Evolutionary conservation across 2,329 filamentous ascomycete species (phyloP).

Genomic region (Teratosphaeriaceae sp.): DNA sequence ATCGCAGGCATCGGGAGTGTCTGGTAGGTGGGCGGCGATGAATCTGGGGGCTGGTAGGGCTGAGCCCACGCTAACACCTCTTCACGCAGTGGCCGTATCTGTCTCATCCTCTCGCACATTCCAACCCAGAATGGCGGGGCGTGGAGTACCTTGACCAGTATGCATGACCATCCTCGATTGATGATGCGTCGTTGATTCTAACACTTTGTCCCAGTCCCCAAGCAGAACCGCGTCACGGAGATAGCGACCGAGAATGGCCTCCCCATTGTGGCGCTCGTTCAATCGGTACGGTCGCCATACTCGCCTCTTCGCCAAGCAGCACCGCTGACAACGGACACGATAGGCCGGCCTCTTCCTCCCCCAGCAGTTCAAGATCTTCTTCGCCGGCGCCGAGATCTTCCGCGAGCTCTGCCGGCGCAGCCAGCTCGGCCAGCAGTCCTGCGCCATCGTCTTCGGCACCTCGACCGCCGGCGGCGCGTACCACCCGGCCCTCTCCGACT

Average conservation of each 20-base stretch:
- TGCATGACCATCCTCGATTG: neutral
- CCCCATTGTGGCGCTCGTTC: neutral
- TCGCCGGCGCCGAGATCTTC: slow-evolving; percentile 38
- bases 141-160: neutral
- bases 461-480: slow-evolving; percentile 40
- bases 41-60: neutral
- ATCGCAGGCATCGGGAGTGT: neutral
- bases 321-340: too few species aligned
- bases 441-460: slow-evolving; percentile 40
- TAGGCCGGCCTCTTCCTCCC: slow-evolving; percentile 28
- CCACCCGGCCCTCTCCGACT: slow-evolving; percentile 37
- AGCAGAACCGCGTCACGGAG: neutral
- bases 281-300: too few species aligned
- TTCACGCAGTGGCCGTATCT: neutral
- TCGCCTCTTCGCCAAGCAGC: too few species aligned
- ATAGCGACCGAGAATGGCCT: neutral
- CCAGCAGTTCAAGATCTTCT: slow-evolving; percentile 41
- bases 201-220: slow-evolving; percentile 5
- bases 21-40: neutral
- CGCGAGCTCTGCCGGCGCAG: slow-evolving; percentile 35
- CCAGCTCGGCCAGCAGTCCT: slow-evolving; percentile 33
- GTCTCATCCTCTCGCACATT: neutral
- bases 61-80: neutral
- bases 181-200: neutral
- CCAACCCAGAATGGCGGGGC: neutral